Conservation (phyloP, 2,329 filamentous ascomycete species). For the Colletotrichum navitas region DNA sequence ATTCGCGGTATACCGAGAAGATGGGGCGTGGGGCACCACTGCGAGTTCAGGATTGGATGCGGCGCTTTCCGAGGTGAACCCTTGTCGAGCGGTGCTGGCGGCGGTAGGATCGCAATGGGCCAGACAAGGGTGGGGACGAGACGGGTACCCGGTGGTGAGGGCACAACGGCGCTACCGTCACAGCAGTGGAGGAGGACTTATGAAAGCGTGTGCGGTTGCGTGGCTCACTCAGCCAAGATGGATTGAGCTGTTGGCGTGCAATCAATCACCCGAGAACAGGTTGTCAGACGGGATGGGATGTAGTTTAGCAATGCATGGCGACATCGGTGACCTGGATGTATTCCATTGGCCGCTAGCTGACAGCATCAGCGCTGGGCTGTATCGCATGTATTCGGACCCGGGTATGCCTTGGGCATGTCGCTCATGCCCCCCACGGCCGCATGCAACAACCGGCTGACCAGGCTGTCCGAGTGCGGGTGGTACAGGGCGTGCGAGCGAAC, state of each 20-base stretch:
- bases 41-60: constrained; percentile 16
- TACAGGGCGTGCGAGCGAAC: constrained; percentile 6
- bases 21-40: constrained; percentile 9
- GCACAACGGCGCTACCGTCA: constrained; percentile 26
- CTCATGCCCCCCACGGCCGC: constrained; percentile 34
- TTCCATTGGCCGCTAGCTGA: constrained; percentile 2
- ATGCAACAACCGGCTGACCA: constrained; percentile 37
- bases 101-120: constrained; percentile 20
- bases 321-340: neutral
- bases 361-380: neutral
- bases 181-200: constrained; percentile 27
- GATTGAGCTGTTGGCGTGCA: neutral
- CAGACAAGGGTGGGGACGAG: constrained; percentile 20
- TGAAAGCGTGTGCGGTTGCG: constrained; percentile 17
- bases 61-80: constrained; percentile 30
- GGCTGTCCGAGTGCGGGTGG: constrained; percentile 36
- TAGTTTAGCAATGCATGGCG: neutral
- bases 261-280: neutral
- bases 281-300: neutral
- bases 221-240: neutral
- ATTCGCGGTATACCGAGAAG: constrained; percentile 10
- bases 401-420: constrained; percentile 17
- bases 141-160: constrained; percentile 5
- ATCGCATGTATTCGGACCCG: neutral
- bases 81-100: constrained; percentile 14